Percentiles rank a stretch among this genome's conserved stretches.
These are phyloP conservation scores for Prunus dulcis DNA, from an alignment of 306 rosid species.

Conservation along the genomic window DNA sequence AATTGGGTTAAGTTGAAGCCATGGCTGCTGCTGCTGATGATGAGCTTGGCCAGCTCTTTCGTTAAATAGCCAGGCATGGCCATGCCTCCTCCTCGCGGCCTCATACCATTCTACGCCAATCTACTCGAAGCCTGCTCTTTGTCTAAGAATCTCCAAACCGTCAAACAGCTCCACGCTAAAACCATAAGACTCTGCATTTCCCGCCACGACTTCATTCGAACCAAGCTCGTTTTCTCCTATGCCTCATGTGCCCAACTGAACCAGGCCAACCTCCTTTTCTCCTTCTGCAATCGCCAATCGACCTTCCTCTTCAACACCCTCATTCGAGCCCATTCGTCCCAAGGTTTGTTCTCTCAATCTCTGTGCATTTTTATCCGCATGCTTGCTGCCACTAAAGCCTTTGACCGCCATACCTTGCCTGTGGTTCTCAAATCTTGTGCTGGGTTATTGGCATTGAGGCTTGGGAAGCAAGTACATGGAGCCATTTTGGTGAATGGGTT, in stretches of 20 bases:
- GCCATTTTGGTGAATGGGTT: conserved; percentile 51
- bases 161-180: conserved; percentile 48
- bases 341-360: conserved; percentile 42
- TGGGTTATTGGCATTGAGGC: conserved; percentile 36
- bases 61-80: neutral
- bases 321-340: conserved; percentile 55
- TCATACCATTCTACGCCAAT: conserved; percentile 35
- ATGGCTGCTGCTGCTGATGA: no score
- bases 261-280: conserved; percentile 49
- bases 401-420: conserved; percentile 52
- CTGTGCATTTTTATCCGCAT: conserved; percentile 48
- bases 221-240: conserved; percentile 52
- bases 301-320: conserved; percentile 65
- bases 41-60: no score
- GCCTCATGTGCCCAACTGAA: conserved; percentile 55
- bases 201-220: conserved; percentile 45
- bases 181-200: conserved; percentile 42
- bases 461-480: conserved; percentile 60
- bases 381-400: conserved; percentile 30
- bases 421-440: conserved; percentile 60
- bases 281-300: conserved; percentile 54
- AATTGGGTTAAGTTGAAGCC: no score
- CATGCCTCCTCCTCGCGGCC: conserved; percentile 21
- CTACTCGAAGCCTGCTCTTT: conserved; percentile 45
- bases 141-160: conserved; percentile 34